phyloP scores from a whole-genome alignment of 1,284 basidiomycete genomes.

The Cryptococcus sp. region DNA sequence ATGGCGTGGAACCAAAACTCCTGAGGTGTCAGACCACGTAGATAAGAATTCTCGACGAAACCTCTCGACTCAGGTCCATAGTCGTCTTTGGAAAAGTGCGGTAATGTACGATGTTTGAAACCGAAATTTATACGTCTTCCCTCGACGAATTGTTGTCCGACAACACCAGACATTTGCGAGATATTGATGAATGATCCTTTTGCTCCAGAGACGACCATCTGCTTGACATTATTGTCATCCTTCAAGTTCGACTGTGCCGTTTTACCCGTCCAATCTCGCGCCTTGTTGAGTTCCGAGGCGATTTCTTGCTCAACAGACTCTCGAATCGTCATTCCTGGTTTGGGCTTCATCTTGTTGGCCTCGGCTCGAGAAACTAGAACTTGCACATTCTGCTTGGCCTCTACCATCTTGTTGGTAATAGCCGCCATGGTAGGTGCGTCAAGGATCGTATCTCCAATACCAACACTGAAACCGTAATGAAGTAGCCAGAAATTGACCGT shows the following conservation, averaged over 20 bases:
- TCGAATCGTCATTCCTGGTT: slow-evolving; percentile 97
- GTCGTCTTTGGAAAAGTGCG: slow-evolving; percentile 98
- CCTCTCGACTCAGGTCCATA: slow-evolving; percentile 98
- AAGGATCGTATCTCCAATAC: slow-evolving; percentile 97
- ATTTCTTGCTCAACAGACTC: slow-evolving; percentile 96
- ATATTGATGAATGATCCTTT: slow-evolving; percentile 99
- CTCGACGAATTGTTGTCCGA: slow-evolving; percentile 97
- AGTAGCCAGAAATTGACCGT: slow-evolving; percentile 98
- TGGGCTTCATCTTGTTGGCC: slow-evolving; percentile 75
- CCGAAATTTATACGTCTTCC: slow-evolving; percentile 98
- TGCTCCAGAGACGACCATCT: slow-evolving; percentile 99
- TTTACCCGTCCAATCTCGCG: slow-evolving; percentile 92
- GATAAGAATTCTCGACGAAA: slow-evolving; percentile 99
- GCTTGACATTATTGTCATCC: slow-evolving; percentile 99
- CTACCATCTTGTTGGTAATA: slow-evolving; percentile 78
- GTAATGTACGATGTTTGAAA: slow-evolving; percentile 92
- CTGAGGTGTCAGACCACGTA: slow-evolving; percentile 93
- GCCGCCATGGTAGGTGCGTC: slow-evolving; percentile 80
- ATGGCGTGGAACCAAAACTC: slow-evolving; percentile 99
- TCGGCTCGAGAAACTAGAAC: slow-evolving; percentile 71
- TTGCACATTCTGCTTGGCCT: slow-evolving; percentile 72
- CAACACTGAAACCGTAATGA: slow-evolving; percentile 98
- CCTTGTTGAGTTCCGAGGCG: slow-evolving; percentile 86
- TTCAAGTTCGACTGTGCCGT: slow-evolving; percentile 94
- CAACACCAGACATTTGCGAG: slow-evolving; percentile 99